Base-by-base conservation (phyloP, 1,284 basidiomycete genomes). In the Rhodofomes roseus region DNA sequence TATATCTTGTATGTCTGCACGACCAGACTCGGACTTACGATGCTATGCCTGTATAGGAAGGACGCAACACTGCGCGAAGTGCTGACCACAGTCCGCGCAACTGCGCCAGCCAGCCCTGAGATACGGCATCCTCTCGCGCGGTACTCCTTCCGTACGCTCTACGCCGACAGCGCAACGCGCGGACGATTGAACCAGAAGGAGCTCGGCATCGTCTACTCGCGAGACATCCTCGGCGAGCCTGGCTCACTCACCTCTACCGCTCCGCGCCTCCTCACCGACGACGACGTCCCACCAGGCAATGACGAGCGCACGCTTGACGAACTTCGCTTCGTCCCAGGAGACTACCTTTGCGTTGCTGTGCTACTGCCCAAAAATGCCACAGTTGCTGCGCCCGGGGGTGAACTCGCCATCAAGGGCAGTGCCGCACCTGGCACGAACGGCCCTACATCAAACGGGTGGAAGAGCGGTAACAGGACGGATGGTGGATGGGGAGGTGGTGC, bases 51-150 rank as follows among this genome's bases (percentile, higher is more conserved):
- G 6, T 54, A 5, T 65, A 92, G 90, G 90, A 88, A 84, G 76
- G 88, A 92, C 66, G 86, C 89, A 8, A 91, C 89, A 0, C 77
- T 92, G 20, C 82, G 85, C 46, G 90, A 92, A 75, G 79, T 92
- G 29, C 71, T 92, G 52, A 88, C 87, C 7, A 86, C 86, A 18
- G 80, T 92, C 4, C 87, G 90, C 65, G 82, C 84, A 65, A 79
- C 82, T 37, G 83, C 86, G 5, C 83, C 88, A 8, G 79, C 80
- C 54, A 76, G 84, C 36, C 72, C 82, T 22, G 89, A 91, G 73
- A 86, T 87, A 71, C 81, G 86, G 52, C 90, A 92, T 69, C 89
- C 90, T 1, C 83, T 90, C 43, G 89, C 88, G 0, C 84, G 87
- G 23, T 92, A 87, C 73, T 83, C 85, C 12, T 92, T 92, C 78